A percentile compares a stretch with the other conserved stretches of the same genome.
Evolutionary conservation across 2,329 filamentous ascomycete species (phyloP).

Genomic region (Trichophyton equinum): DNA sequence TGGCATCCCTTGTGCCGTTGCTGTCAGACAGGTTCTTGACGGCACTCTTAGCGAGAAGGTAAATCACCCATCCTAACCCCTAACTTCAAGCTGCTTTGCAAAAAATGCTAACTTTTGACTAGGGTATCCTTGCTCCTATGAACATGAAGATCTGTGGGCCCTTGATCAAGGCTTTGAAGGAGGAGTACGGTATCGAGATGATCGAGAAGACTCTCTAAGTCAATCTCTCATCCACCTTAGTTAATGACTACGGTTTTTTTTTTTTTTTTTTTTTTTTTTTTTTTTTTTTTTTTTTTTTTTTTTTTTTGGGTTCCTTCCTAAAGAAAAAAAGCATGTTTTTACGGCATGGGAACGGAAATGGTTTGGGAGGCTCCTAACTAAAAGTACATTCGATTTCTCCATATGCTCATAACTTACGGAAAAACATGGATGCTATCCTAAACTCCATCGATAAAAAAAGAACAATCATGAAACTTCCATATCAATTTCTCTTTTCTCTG

Average conservation of each 20-base stretch:
- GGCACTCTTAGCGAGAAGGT: conserved; percentile 56
- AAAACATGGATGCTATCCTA: not conserved
- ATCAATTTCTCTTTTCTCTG: not conserved
- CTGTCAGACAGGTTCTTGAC: conserved; percentile 65
- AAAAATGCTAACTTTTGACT: conserved; percentile 3
- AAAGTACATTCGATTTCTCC: not conserved
- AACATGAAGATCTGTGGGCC: conserved; percentile 57
- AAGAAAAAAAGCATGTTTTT: not conserved
- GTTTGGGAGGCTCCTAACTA: not conserved
- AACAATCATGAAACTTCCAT: not conserved
- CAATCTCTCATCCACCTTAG: not conserved
- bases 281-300: too few species aligned
- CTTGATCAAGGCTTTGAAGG: conserved; percentile 64
- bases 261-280: not conserved
- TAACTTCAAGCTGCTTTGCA: not conserved
- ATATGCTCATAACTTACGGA: not conserved
- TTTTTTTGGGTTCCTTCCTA: too few species aligned
- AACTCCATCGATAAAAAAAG: not conserved
- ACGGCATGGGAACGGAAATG: not conserved
- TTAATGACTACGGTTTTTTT: not conserved
- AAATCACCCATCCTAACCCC: conserved; percentile 6
- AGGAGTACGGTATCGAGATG: conserved; percentile 62
- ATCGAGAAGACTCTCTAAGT: conserved; percentile 49
- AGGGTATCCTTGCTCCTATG: conserved; percentile 66
- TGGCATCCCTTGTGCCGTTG: conserved; percentile 61